These are phyloP conservation scores for Amylocarpus encephaloides DNA, from an alignment of 2,329 filamentous ascomycete genomes.

Conservation along the genomic window DNA sequence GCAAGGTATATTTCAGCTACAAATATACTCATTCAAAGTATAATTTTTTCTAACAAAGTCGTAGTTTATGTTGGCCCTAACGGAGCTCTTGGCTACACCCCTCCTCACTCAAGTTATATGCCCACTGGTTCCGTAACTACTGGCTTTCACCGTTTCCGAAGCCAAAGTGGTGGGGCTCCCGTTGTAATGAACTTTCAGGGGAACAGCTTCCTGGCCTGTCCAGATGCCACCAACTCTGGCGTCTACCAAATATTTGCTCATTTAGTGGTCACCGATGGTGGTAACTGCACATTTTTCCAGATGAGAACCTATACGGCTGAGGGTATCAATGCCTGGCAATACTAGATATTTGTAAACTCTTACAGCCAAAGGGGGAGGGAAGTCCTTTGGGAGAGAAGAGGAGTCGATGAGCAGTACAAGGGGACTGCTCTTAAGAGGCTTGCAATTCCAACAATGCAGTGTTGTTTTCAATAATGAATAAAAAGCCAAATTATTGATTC, in stretches of 20 bases:
- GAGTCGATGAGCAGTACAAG: no score
- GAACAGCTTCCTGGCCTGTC: background rate
- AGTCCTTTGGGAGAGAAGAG: no score
- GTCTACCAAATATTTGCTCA: conserved; percentile 3
- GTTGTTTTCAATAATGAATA: no score
- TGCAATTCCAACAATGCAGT: no score
- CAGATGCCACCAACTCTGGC: background rate
- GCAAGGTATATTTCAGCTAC: conserved; percentile 1
- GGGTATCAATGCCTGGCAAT: conserved; percentile 4
- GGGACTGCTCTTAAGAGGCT: no score
- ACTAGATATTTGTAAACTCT: no score
- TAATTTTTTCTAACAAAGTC: conserved; percentile 36
- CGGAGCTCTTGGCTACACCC: conserved; percentile 50
- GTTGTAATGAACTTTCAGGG: conserved; percentile 1
- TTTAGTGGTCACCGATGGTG: background rate
- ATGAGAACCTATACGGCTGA: background rate
- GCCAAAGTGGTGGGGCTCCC: background rate
- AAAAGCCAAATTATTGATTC: no score
- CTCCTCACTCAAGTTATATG: conserved; percentile 45
- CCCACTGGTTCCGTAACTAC: conserved; percentile 42
- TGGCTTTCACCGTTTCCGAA: conserved; percentile 1
- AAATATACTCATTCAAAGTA: background rate
- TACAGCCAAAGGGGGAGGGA: no score
- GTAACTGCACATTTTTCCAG: background rate
- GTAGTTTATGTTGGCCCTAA: conserved; percentile 48